Percentiles rank a stretch among this genome's conserved stretches.
Conservation (phyloP, 1,284 basidiomycete species). For the Mycosarcoma maydis region DNA sequence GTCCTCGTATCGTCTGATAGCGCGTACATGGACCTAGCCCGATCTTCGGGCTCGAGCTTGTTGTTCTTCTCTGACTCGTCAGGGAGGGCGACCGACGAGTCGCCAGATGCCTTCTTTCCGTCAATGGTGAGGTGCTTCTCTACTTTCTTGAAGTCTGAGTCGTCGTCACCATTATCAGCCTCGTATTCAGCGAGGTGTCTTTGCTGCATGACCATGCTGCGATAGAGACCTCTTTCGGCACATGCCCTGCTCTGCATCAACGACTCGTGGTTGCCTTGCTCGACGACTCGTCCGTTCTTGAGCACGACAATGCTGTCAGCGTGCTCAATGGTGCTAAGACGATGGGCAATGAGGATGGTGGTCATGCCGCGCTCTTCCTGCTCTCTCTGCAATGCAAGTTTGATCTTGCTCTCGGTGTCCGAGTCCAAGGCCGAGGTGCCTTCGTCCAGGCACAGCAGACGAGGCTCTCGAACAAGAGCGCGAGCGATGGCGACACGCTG, state of each 20-base stretch:
- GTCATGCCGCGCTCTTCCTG: conserved; percentile 64
- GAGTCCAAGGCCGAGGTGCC: conserved; percentile 64
- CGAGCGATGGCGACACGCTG: conserved; percentile 64
- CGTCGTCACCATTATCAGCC: conserved; percentile 4
- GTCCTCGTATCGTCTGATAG: conserved; percentile 34
- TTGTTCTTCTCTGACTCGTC: conserved; percentile 5
- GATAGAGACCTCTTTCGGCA: conserved; percentile 39
- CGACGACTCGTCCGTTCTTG: conserved; percentile 56
- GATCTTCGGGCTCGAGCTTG: conserved; percentile 1
- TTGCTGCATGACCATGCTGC: conserved; percentile 62
- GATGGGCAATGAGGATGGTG: conserved; percentile 62
- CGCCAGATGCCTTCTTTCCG: conserved; percentile 3
- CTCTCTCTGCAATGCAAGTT: conserved; percentile 55
- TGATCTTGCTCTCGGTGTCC: conserved; percentile 62
- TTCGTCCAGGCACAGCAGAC: conserved; percentile 62
- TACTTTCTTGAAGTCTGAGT: neutral
- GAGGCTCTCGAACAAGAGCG: conserved; percentile 61
- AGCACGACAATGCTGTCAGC: conserved; percentile 64
- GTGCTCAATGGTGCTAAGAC: conserved; percentile 62
- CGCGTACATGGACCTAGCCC: conserved; percentile 8
- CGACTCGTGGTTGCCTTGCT: conserved; percentile 55
- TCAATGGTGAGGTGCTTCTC: conserved; percentile 1
- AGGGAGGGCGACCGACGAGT: conserved; percentile 8
- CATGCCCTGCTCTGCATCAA: conserved; percentile 44
- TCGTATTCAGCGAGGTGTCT: conserved; percentile 39